Evolutionary conservation across 768 basidiomycete genomes (phyloP).

Genomic region (Fibroporia radiculosa): DNA sequence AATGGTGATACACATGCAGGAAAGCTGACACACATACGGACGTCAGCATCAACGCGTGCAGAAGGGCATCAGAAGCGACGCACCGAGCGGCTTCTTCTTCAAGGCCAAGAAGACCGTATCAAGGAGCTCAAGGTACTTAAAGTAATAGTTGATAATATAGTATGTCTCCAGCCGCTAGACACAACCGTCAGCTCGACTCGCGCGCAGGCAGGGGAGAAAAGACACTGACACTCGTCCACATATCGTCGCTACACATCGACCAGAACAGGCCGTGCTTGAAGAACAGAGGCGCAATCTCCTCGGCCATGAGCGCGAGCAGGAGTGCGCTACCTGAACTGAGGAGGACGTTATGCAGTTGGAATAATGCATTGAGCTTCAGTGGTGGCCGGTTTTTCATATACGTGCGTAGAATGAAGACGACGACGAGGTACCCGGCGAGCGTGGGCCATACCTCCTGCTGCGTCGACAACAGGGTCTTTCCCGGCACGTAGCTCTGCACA

Average conservation of each 20-base stretch:
- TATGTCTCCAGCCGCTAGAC: slow-evolving; percentile 83
- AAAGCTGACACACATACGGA: slow-evolving; percentile 45
- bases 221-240: slow-evolving; percentile 81
- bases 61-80: slow-evolving; percentile 20
- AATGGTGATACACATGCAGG: slow-evolving; percentile 98
- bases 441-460: slow-evolving; percentile 56
- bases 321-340: slow-evolving; percentile 80
- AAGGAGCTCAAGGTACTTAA: slow-evolving; percentile 94
- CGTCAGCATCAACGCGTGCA: not conserved
- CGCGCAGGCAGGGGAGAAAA: not conserved
- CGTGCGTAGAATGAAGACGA: slow-evolving; percentile 80
- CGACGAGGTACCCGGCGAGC: slow-evolving; percentile 74
- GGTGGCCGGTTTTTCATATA: slow-evolving; percentile 76
- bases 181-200: slow-evolving; percentile 2
- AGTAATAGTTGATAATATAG: slow-evolving; percentile 99
- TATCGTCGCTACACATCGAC: slow-evolving; percentile 64
- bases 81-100: slow-evolving; percentile 97
- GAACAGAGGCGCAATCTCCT: slow-evolving; percentile 81
- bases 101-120: slow-evolving; percentile 96
- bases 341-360: slow-evolving; percentile 87
- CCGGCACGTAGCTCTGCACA: slow-evolving; percentile 58
- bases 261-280: slow-evolving; percentile 65
- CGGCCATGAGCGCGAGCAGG: slow-evolving; percentile 81
- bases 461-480: slow-evolving; percentile 77
- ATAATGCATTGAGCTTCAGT: slow-evolving; percentile 70